These are phyloP conservation scores for Bjerkandera adusta DNA, from an alignment of 1,284 basidiomycete species.

Conservation along the genomic window DNA sequence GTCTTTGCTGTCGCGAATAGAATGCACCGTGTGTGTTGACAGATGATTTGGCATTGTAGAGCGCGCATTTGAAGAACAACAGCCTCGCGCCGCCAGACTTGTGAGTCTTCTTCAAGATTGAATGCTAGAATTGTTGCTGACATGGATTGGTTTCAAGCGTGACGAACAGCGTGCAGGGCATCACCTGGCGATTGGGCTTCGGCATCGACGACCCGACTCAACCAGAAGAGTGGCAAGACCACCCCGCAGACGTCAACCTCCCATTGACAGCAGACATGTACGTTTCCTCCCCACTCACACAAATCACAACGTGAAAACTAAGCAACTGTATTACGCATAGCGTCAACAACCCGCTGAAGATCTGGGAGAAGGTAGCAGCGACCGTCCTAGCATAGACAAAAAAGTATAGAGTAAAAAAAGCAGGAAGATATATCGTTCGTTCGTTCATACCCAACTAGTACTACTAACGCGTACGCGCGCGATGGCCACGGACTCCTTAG, in stretches of 20 bases:
- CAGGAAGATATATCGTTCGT: neutral
- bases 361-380: constrained; percentile 43
- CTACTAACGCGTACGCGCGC: no score
- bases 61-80: constrained; percentile 51
- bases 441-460: no score
- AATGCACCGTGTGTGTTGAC: neutral
- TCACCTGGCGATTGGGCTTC: constrained; percentile 63
- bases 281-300: constrained; percentile 19
- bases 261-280: constrained; percentile 48
- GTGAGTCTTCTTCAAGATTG: constrained; percentile 32
- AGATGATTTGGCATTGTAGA: constrained; percentile 28
- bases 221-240: constrained; percentile 65
- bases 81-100: constrained; percentile 60
- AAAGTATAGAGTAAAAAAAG: neutral
- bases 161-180: constrained; percentile 53
- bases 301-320: constrained; percentile 1
- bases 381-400: constrained; percentile 18
- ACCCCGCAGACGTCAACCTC: constrained; percentile 50
- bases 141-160: constrained; percentile 31
- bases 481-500: no score
- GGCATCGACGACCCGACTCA: constrained; percentile 47
- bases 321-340: constrained; percentile 24
- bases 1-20: constrained; percentile 1
- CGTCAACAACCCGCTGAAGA: constrained; percentile 46
- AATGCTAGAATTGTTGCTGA: constrained; percentile 6